phyloP scores from a whole-genome alignment of 148 eudicot genomes.

The Salicornia ramosissima region DNA sequence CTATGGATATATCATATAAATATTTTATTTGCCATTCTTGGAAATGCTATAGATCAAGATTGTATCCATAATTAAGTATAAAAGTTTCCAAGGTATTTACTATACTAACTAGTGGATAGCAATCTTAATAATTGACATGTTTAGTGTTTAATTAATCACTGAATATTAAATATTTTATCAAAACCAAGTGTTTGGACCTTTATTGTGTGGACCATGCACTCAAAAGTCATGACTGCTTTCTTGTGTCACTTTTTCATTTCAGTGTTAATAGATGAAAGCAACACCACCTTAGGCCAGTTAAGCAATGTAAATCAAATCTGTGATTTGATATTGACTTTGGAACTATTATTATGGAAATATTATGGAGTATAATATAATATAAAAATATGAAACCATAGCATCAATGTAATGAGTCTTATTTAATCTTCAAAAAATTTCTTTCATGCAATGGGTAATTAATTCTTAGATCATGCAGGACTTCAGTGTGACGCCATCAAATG shows the following conservation, averaged over 20 bases:
- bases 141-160: constrained; percentile 11
- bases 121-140: too few species aligned
- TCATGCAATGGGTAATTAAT: constrained; percentile 2
- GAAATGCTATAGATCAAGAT: too few species aligned
- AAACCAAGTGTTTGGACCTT: background rate
- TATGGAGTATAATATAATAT: too few species aligned
- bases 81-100: too few species aligned
- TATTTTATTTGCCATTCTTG: too few species aligned
- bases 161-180: background rate
- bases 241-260: constrained; percentile 15
- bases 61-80: too few species aligned
- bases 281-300: constrained; percentile 26
- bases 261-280: constrained; percentile 27
- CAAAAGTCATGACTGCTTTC: constrained; percentile 19
- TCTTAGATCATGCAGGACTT: background rate
- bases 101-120: too few species aligned
- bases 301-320: constrained; percentile 28
- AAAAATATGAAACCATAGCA: background rate
- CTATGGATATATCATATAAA: too few species aligned
- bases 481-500: background rate
- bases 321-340: constrained; percentile 36
- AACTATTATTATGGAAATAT: too few species aligned
- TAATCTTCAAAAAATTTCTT: background rate
- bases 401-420: constrained; percentile 4
- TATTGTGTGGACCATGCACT: constrained; percentile 11